Base-by-base conservation (phyloP, 176 grass and related monocot genomes). In the Lolium multiflorum region DNA sequence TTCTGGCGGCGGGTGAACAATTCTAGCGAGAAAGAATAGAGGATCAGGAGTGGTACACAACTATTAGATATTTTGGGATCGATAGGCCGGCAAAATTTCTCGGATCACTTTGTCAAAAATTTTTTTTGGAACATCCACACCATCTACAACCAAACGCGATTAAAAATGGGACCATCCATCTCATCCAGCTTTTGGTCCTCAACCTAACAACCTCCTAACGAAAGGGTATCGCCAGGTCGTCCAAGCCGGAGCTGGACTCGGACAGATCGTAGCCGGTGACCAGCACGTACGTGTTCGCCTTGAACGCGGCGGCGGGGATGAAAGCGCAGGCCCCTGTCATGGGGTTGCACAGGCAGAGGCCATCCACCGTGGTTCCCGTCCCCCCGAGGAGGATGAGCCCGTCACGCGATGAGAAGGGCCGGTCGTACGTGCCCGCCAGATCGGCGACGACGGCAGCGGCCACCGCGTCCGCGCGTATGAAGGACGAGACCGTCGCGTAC, bases 251-350 rank as follows among this genome's bases (percentile, higher is more conserved):
- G 60, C 2, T 25, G 22, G 60, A 26, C 11, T 11, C 22, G 11
- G 70, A 21, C 3, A 56, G 50, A 26, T 80, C 58, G 55, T 79
- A 22, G 55, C 56, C 37, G 20, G 76, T 79, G 56, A 79, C 55
- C 56, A 79, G 14, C 35, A 62, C 20, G 38, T 62, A 79, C 1
- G 56, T 15, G 54, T 0, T 9, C 14, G 41, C 37, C 18, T 39
- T 2, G 37, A 61, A 24, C 77, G 56, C 38, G 3, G 55, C 18
- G 3, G 60, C 15, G 0, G 21, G n/a, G 58, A 80, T 41, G 22
- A 64, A 64, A 4, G 1, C 61, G 21, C 21, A 17, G 58, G n/a
- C 39, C 1, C 41, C 78, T 6, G n/a, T 28, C 14, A 80, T 15
- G 35, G 38, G 12, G 77, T 60, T 79, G 57, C 21, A 80, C 17